Base-by-base conservation (phyloP, 805 yeast genomes). In the Hanseniaspora valbyensis region DNA sequence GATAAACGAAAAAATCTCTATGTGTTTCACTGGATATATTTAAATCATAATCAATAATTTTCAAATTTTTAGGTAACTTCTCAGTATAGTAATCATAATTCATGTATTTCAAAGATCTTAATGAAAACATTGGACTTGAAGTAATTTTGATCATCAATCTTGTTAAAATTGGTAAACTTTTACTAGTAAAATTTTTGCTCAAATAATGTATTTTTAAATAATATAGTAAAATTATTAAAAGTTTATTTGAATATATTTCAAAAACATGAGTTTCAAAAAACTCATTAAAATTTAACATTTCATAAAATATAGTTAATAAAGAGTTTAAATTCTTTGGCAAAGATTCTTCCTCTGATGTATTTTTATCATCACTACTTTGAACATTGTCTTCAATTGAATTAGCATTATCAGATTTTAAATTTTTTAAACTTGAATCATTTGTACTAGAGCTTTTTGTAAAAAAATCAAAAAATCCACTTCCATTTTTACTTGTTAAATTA, bases 251-350 rank as follows among this genome's bases (percentile, higher is more conserved):
- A 54, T 71, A 70, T 41, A 71, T 68, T 13, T 71, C 69, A 2
- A 72, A 63, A 28, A 78, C 65, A 45, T 70, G 66, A 16, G 60
- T 58, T 52, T 72, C 71, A 58, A 82, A 80, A 44, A 64, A 64
- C 53, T 69, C 70, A 64, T 90, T 90, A 57, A 87, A 80, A 59
- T 85, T 90, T 30, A 77, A 65, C 39, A 87, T 65, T 58, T 84
- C 95, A 84, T 95, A 85, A 14, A 83, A 56, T 8, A 89, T 60
- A 60, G 82, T 71, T 3, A 71, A 66, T 2, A 78, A 62, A 81
- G 88, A 70, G 18, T 71, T 58, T 4, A 74, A 64, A 52, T 70
- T 45, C 54, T 65, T 54, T 41, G 76, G 66, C 53, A 70, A 41
- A 49, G 68, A 56, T 42, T 66, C 29, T 8, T 21, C 22, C 0